phyloP scores from a whole-genome alignment of 495 filamentous ascomycete genomes.

The Neurospora sp. region DNA sequence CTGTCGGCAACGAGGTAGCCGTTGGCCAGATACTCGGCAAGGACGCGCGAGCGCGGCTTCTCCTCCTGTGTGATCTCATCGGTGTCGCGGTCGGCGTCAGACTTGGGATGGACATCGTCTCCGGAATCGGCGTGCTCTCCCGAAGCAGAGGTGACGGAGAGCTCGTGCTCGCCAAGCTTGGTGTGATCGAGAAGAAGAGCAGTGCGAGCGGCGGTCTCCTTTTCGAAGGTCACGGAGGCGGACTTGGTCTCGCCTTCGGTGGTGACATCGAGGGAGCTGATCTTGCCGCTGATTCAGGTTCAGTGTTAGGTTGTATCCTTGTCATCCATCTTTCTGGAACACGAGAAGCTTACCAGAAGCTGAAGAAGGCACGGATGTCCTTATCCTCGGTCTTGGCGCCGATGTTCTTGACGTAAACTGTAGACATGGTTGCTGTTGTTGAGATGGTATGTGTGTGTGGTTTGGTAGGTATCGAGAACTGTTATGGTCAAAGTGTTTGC shows the following conservation, averaged over 20 bases:
- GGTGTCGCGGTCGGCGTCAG: conserved; percentile 50
- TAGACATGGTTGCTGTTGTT: conserved; percentile 16
- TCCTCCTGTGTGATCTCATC: conserved; percentile 68
- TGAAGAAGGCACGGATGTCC: conserved; percentile 94
- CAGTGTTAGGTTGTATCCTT: not conserved
- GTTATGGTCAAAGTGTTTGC: not conserved
- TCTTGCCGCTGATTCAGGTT: conserved; percentile 63
- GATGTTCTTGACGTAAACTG: conserved; percentile 67
- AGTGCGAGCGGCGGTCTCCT: conserved; percentile 89
- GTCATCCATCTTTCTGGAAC: not conserved
- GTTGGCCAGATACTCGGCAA: conserved; percentile 92
- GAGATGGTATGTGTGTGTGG: conserved; percentile 6
- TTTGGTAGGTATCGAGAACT: conserved; percentile 1
- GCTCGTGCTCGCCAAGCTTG: conserved; percentile 70
- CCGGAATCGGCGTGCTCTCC: conserved; percentile 33
- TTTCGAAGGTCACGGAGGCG: conserved; percentile 91
- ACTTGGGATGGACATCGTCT: conserved; percentile 46
- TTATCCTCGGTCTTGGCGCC: conserved; percentile 67
- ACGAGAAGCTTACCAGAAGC: conserved; percentile 68
- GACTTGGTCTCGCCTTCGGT: conserved; percentile 57
- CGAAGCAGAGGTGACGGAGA: conserved; percentile 57
- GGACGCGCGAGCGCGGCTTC: conserved; percentile 83
- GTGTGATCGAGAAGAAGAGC: conserved; percentile 95
- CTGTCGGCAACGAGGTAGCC: conserved; percentile 81
- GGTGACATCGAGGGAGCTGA: conserved; percentile 67